phyloP scores from a whole-genome alignment of 371 early-diverging fungal species.

The Mucor sp. region DNA sequence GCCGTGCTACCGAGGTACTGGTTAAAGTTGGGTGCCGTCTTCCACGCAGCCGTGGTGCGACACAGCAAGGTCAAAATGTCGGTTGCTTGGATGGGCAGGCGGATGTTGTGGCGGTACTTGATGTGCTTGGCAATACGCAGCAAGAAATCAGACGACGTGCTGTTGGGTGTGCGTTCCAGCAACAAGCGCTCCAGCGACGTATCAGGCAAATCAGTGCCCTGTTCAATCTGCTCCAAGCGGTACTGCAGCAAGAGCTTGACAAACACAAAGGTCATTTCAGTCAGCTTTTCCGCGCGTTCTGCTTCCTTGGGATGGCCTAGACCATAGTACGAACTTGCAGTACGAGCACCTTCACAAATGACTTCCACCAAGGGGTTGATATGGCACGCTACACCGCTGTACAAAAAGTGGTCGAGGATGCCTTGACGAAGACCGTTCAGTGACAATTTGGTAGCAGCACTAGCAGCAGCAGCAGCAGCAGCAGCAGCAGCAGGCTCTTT shows the following conservation, averaged over 20 bases:
- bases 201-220: neutral
- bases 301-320: constrained; percentile 34
- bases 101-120: constrained; percentile 32
- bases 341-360: constrained; percentile 33
- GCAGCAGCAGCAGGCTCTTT: neutral
- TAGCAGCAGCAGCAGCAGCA: neutral
- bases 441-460: neutral
- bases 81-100: constrained; percentile 36
- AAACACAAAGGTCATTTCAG: constrained; percentile 38
- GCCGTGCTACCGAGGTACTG: constrained; percentile 45
- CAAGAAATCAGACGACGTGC: constrained; percentile 36
- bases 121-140: constrained; percentile 39
- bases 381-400: constrained; percentile 41
- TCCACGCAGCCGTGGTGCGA: constrained; percentile 34
- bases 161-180: constrained; percentile 20
- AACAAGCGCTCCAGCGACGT: constrained; percentile 27
- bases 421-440: constrained; percentile 31
- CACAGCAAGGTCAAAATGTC: constrained; percentile 38
- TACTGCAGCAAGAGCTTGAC: constrained; percentile 37
- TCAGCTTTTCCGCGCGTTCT: constrained; percentile 30
- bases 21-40: constrained; percentile 37
- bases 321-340: constrained; percentile 35
- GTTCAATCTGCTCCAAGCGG: constrained; percentile 27
- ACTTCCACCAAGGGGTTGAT: constrained; percentile 40
- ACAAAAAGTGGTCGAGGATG: constrained; percentile 37